A percentile compares a stretch with the other conserved stretches of the same genome.
These are phyloP conservation scores for Leptographium procerum DNA, from an alignment of 2,329 filamentous ascomycete genomes.

Conservation along the genomic window DNA sequence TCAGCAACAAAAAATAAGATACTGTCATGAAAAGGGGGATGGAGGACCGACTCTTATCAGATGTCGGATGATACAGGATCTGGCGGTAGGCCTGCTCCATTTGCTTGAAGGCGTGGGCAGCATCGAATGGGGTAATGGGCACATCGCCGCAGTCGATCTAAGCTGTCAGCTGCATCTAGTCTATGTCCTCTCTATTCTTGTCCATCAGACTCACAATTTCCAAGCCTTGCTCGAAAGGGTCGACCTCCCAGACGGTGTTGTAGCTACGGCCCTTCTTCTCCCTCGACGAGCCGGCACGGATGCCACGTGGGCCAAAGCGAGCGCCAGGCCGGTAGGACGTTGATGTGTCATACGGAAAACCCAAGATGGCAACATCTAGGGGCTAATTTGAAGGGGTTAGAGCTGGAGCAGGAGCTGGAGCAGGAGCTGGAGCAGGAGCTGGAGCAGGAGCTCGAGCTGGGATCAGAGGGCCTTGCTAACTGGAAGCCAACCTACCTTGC, in stretches of 20 bases:
- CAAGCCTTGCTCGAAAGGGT: slow-evolving; percentile 9
- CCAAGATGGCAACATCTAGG: slow-evolving; percentile 10
- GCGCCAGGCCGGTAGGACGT: slow-evolving; percentile 12
- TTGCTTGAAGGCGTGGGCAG: slow-evolving; percentile 14
- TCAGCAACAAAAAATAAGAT: too few species aligned
- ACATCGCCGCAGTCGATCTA: slow-evolving; percentile 14
- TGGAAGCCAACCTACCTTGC: too few species aligned
- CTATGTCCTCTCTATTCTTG: background rate
- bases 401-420: too few species aligned
- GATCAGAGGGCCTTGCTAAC: too few species aligned
- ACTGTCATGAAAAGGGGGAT: too few species aligned
- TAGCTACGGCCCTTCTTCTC: slow-evolving; percentile 11
- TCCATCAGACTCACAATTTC: slow-evolving; percentile 3
- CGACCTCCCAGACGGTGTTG: slow-evolving; percentile 9
- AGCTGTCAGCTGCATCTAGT: background rate
- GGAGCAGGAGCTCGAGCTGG: too few species aligned
- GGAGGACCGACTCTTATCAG: slow-evolving; percentile 1
- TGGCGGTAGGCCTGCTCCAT: slow-evolving; percentile 13
- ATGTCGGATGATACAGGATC: slow-evolving; percentile 6
- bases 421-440: too few species aligned
- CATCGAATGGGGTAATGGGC: slow-evolving; percentile 14
- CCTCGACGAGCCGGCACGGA: slow-evolving; percentile 10
- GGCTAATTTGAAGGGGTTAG: background rate
- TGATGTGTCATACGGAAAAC: slow-evolving; percentile 12
- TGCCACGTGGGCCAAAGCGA: slow-evolving; percentile 11